Evolutionary conservation across 1,284 basidiomycete species (phyloP).

Genomic region (Psilocybe mexicana): DNA sequence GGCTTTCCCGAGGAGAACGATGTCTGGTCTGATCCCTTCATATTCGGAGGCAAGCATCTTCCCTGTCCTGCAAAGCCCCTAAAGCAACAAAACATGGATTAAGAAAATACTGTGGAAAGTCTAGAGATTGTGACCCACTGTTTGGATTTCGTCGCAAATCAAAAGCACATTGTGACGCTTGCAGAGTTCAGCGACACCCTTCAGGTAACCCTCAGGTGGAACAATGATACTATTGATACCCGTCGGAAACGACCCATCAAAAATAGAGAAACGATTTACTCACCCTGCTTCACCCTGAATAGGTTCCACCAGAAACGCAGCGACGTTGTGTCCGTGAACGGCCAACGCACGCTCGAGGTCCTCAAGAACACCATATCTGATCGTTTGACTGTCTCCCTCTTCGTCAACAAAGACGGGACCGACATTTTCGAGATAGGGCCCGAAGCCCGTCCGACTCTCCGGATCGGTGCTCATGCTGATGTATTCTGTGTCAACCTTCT

Average conservation of each 20-base stretch:
- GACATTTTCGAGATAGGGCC: constrained; percentile 86
- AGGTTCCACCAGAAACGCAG: constrained; percentile 95
- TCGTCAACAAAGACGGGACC: constrained; percentile 73
- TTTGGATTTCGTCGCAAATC: constrained; percentile 98
- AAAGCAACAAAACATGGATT: background rate
- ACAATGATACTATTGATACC: constrained; percentile 74
- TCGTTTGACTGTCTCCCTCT: constrained; percentile 51
- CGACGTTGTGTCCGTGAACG: constrained; percentile 81
- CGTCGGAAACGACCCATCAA: background rate
- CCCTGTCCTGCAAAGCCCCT: constrained; percentile 84
- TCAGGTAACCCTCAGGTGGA: constrained; percentile 88
- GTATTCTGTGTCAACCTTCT: constrained; percentile 8
- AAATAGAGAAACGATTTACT: constrained; percentile 30
- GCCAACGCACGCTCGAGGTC: constrained; percentile 86
- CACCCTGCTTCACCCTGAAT: constrained; percentile 98
- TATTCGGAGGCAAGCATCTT: constrained; percentile 90
- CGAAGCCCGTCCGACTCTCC: constrained; percentile 85
- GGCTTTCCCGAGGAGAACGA: constrained; percentile 94
- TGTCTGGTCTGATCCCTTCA: constrained; percentile 88
- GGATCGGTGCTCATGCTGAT: constrained; percentile 93
- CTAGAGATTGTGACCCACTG: constrained; percentile 46
- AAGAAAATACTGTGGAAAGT: background rate
- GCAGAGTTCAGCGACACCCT: constrained; percentile 80
- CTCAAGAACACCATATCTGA: constrained; percentile 81
- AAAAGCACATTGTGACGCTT: constrained; percentile 92